Conservation (phyloP, 2,329 filamentous ascomycete species). For the Colletotrichum abscissum region DNA sequence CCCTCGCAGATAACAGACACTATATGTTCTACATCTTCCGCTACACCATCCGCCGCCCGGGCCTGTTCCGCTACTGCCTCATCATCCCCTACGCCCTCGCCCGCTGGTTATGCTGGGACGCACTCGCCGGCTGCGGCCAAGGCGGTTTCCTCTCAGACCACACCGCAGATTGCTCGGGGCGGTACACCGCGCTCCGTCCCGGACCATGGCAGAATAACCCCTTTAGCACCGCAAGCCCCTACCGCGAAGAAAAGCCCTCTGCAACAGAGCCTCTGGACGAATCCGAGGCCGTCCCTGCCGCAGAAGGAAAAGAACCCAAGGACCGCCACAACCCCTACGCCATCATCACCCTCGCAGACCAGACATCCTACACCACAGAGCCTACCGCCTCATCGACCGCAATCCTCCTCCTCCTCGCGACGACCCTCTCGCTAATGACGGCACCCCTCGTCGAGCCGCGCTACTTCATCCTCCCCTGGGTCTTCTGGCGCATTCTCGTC, state of each 20-base stretch:
- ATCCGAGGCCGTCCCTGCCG: neutral
- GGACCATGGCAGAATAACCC: constrained; percentile 44
- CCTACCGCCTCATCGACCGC: constrained; percentile 60
- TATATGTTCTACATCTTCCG: constrained; percentile 98
- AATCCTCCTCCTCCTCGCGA: constrained; percentile 73
- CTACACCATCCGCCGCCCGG: constrained; percentile 77
- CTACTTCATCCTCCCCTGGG: constrained; percentile 96
- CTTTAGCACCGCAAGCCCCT: constrained; percentile 35
- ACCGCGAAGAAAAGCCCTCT: constrained; percentile 7
- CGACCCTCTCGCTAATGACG: constrained; percentile 82
- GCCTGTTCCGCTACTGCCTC: constrained; percentile 73
- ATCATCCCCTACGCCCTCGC: constrained; percentile 77
- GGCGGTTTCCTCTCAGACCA: constrained; percentile 2
- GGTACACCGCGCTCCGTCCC: neutral
- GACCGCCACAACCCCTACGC: constrained; percentile 22
- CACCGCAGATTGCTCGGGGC: constrained; percentile 19
- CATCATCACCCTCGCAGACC: constrained; percentile 38
- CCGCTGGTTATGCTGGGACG: constrained; percentile 75
- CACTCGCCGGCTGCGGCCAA: constrained; percentile 61
- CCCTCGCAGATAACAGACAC: constrained; percentile 94
- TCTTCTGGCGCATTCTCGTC: constrained; percentile 88
- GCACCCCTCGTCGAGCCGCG: constrained; percentile 94
- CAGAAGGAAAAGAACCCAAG: neutral
- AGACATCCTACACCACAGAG: constrained; percentile 41
- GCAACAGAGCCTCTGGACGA: neutral